phyloP scores from a whole-genome alignment of 2,329 filamentous ascomycete genomes.

The Fusarium domesticum region DNA sequence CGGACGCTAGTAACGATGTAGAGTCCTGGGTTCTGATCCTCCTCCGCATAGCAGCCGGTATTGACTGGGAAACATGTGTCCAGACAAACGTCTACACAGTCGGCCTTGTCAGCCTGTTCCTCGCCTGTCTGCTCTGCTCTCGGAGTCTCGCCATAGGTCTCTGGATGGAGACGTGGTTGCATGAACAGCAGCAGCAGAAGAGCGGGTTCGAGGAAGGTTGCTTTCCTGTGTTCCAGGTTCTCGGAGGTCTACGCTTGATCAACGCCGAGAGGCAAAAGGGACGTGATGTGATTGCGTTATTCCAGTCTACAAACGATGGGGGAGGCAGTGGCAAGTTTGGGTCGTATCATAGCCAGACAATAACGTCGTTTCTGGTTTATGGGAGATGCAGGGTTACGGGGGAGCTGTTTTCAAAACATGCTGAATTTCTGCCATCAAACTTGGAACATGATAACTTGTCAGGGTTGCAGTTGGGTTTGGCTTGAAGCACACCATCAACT shows the following conservation, averaged over 20 bases:
- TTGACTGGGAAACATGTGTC: slow-evolving; percentile 24
- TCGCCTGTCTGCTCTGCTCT: slow-evolving; percentile 18
- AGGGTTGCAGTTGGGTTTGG: neutral
- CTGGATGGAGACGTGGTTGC: slow-evolving; percentile 23
- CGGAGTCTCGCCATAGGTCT: slow-evolving; percentile 4
- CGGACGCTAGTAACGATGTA: neutral
- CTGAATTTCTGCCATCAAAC: neutral
- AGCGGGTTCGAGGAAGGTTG: slow-evolving; percentile 21
- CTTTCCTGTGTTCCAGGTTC: slow-evolving; percentile 21
- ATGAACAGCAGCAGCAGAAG: slow-evolving; percentile 5
- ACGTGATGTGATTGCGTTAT: slow-evolving; percentile 3
- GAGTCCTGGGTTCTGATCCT: slow-evolving; percentile 19
- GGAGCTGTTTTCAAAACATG: neutral
- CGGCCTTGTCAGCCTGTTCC: slow-evolving; percentile 17
- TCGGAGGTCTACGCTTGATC: slow-evolving; percentile 10
- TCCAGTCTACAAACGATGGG: slow-evolving; percentile 10
- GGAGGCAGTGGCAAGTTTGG: slow-evolving; percentile 16
- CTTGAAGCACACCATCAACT: no score
- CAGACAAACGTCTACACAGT: slow-evolving; percentile 22
- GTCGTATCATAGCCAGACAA: slow-evolving; percentile 14
- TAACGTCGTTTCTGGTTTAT: slow-evolving; percentile 7
- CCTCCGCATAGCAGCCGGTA: slow-evolving; percentile 19
- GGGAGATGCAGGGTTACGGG: neutral
- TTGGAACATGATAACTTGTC: no score
- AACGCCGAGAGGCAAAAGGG: slow-evolving; percentile 14